phyloP scores from a whole-genome alignment of 306 rosid genomes.

The Prinsepia uniflora region DNA sequence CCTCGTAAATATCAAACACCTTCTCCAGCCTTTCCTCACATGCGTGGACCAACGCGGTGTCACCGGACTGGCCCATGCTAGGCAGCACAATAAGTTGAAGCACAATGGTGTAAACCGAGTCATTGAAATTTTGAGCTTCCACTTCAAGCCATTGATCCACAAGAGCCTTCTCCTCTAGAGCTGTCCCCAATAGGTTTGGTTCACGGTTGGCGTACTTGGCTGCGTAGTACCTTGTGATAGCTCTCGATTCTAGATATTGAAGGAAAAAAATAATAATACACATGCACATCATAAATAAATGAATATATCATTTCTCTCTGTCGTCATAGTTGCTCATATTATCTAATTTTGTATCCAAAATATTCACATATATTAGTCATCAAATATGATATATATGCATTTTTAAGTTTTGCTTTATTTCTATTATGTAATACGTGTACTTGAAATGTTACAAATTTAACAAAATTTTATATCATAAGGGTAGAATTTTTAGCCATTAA shows the following conservation, averaged over 20 bases:
- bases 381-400: no score
- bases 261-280: background rate
- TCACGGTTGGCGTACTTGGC: constrained; percentile 51
- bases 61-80: constrained; percentile 41
- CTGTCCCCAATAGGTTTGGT: constrained; percentile 49
- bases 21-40: constrained; percentile 44
- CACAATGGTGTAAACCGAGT: constrained; percentile 45
- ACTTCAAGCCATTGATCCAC: constrained; percentile 81
- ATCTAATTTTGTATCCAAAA: no score
- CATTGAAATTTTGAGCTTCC: constrained; percentile 69
- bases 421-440: no score
- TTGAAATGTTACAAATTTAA: no score
- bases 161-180: constrained; percentile 56
- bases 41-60: constrained; percentile 32
- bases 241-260: constrained; percentile 52
- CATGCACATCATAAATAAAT: no score
- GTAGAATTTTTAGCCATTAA: no score
- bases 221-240: constrained; percentile 57
- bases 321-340: no score
- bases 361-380: no score
- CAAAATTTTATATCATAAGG: no score
- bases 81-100: constrained; percentile 53
- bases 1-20: constrained; percentile 61
- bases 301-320: no score
- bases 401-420: no score